Evolutionary conservation across 768 basidiomycete species (phyloP).

Genomic region (Agaricus blazei): DNA sequence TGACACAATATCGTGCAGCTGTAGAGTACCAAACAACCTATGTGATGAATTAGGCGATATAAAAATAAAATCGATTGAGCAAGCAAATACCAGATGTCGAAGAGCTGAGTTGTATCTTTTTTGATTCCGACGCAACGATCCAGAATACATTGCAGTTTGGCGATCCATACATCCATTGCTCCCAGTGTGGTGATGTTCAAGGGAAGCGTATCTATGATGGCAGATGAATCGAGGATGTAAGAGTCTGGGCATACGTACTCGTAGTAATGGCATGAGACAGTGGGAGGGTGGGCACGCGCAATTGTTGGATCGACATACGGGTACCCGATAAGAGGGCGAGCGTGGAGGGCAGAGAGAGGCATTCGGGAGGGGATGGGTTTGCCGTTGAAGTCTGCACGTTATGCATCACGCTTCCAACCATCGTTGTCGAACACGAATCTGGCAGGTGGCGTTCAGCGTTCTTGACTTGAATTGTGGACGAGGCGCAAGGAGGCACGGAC

Average conservation of each 20-base stretch:
- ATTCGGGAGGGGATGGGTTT: conserved; percentile 22
- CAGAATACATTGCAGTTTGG: conserved; percentile 32
- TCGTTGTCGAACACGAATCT: conserved; percentile 59
- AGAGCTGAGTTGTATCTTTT: conserved; percentile 32
- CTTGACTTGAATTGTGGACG: background rate
- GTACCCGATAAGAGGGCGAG: conserved; percentile 29
- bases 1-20: conserved; percentile 40
- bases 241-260: conserved; percentile 39
- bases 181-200: conserved; percentile 19
- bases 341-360: conserved; percentile 47
- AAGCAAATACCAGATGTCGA: conserved; percentile 45
- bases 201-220: conserved; percentile 19
- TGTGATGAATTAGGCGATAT: background rate
- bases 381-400: conserved; percentile 15
- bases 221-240: conserved; percentile 16
- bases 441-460: background rate
- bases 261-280: conserved; percentile 43
- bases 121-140: conserved; percentile 47
- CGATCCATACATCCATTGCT: conserved; percentile 42
- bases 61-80: background rate
- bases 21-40: conserved; percentile 46
- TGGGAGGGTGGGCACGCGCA: conserved; percentile 29
- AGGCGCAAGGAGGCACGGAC: background rate
- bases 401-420: conserved; percentile 42
- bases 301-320: conserved; percentile 10